These are phyloP conservation scores for Claviceps citrina DNA, from an alignment of 2,329 filamentous ascomycete genomes.

Conservation along the genomic window DNA sequence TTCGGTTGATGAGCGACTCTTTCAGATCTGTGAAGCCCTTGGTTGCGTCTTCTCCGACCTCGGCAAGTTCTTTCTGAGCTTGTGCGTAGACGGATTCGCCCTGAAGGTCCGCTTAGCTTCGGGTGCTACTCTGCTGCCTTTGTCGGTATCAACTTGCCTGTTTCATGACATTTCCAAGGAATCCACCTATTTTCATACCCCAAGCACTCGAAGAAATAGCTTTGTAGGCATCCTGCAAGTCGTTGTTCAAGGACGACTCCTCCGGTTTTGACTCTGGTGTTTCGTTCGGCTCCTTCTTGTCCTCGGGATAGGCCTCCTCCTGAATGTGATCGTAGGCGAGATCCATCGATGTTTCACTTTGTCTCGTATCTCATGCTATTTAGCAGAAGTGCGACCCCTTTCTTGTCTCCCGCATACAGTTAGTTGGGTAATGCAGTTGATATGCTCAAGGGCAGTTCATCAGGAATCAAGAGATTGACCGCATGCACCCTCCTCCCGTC, in stretches of 20 bases:
- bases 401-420: neutral
- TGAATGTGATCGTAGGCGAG: conserved; percentile 93
- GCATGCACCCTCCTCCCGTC: neutral
- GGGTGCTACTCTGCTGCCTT: neutral
- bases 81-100: conserved; percentile 73
- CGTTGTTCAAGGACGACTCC: conserved; percentile 53
- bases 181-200: conserved; percentile 76
- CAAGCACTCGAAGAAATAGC: conserved; percentile 83
- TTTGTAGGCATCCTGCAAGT: conserved; percentile 90
- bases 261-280: conserved; percentile 27
- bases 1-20: conserved; percentile 53
- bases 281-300: conserved; percentile 32
- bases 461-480: neutral
- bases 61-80: conserved; percentile 68
- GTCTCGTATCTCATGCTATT: neutral
- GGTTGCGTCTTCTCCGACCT: conserved; percentile 64
- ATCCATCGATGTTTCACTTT: conserved; percentile 50
- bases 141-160: conserved; percentile 39
- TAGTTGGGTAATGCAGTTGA: neutral
- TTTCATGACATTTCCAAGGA: conserved; percentile 84
- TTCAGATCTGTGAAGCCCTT: conserved; percentile 62
- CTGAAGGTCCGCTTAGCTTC: conserved; percentile 23
- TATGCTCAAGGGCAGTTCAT: neutral
- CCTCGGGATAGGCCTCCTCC: conserved; percentile 57
- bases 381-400: neutral